Conservation (phyloP, 2,329 filamentous ascomycete genomes). For the Sporothrix dimorphospora region DNA sequence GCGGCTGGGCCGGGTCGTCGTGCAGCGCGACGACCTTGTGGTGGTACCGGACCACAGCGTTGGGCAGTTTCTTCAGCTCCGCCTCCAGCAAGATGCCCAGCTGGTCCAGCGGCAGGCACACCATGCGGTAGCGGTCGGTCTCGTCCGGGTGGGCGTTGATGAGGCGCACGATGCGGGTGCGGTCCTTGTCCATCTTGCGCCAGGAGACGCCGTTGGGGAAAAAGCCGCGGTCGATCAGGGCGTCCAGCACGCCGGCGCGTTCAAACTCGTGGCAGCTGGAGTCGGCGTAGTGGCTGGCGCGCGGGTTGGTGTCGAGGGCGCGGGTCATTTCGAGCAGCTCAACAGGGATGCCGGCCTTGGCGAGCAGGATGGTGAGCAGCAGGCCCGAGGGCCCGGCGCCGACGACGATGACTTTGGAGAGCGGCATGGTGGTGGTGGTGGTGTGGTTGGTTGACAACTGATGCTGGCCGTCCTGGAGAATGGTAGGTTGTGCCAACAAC, state of each 20-base stretch:
- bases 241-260: constrained; percentile 39
- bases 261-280: constrained; percentile 36
- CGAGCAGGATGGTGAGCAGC: constrained; percentile 54
- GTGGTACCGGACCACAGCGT: constrained; percentile 44
- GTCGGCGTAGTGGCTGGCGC: constrained; percentile 40
- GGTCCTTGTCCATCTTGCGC: constrained; percentile 35
- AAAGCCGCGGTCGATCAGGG: constrained; percentile 36
- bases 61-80: constrained; percentile 42
- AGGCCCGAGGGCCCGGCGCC: constrained; percentile 48
- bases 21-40: constrained; percentile 48
- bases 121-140: constrained; percentile 38
- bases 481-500: not conserved
- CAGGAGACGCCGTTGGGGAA: constrained; percentile 38
- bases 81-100: constrained; percentile 48
- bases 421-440: no score
- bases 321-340: constrained; percentile 38
- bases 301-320: constrained; percentile 39
- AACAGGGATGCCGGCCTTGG: constrained; percentile 49
- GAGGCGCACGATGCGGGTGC: constrained; percentile 2
- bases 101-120: constrained; percentile 48
- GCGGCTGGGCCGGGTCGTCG: constrained; percentile 37
- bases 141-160: constrained; percentile 7
- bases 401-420: constrained; percentile 34
- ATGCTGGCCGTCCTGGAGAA: no score
- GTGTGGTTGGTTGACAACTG: no score